A percentile compares a stretch with the other conserved stretches of the same genome.
Evolutionary conservation across 2,329 filamentous ascomycete species (phyloP).

Genomic region (Aspergillus amoenus): DNA sequence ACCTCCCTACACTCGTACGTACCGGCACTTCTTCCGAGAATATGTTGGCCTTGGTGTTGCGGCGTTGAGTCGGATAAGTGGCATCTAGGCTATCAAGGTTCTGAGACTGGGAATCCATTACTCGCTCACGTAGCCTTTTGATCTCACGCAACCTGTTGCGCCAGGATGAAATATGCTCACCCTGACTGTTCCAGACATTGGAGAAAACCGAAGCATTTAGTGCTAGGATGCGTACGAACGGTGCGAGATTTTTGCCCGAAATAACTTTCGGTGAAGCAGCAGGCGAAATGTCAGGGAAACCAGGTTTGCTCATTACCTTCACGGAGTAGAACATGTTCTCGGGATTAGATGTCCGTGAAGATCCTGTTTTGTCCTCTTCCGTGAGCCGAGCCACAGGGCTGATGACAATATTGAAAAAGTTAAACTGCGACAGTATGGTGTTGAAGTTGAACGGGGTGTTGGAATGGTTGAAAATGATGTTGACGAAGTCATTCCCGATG

Average conservation of each 20-base stretch:
- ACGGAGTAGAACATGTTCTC: constrained; percentile 74
- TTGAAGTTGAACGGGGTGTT: constrained; percentile 86
- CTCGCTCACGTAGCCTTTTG: constrained; percentile 69
- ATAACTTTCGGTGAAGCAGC: constrained; percentile 88
- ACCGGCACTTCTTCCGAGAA: constrained; percentile 35
- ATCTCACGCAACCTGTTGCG: constrained; percentile 83
- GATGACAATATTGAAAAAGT: constrained; percentile 95
- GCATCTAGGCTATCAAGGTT: constrained; percentile 30
- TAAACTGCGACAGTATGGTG: constrained; percentile 92
- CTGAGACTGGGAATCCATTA: constrained; percentile 31
- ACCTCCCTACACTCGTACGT: constrained; percentile 32
- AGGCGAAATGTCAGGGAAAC: constrained; percentile 88
- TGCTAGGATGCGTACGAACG: constrained; percentile 83
- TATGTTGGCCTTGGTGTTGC: constrained; percentile 40
- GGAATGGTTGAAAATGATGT: constrained; percentile 97
- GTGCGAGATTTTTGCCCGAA: constrained; percentile 75
- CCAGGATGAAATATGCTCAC: constrained; percentile 87
- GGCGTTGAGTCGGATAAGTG: constrained; percentile 33
- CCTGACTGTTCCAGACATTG: constrained; percentile 74
- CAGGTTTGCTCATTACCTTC: constrained; percentile 81
- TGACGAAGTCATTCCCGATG: constrained; percentile 96
- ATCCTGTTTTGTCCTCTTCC: constrained; percentile 37
- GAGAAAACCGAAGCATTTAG: constrained; percentile 94
- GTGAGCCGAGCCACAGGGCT: constrained; percentile 64
- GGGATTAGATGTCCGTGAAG: constrained; percentile 29